Base-by-base conservation (phyloP, 2,329 filamentous ascomycete species). In the Xylaria sp. region DNA sequence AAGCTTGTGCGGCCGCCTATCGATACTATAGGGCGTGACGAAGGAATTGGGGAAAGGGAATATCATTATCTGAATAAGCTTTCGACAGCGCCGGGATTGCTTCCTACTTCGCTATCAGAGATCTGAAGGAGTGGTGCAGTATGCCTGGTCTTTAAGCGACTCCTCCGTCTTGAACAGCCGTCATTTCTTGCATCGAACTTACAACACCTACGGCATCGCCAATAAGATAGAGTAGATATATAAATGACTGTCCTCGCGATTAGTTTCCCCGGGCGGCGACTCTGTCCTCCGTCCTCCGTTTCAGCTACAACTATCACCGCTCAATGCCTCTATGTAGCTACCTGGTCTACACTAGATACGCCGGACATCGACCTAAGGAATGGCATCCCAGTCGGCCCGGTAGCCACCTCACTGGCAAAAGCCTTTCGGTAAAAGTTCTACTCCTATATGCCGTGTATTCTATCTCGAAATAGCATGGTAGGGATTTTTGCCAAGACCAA, bases 61-160 rank as follows among this genome's bases (percentile, higher is more conserved):
- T 23, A 50, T 12, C 9, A 25, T 58, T 39, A 37, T 63, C 58
- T 61, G 61, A 71, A 69, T 67, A 71, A 71, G 69, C 69, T 44
- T 44, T 62, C 59, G 44, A 58, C 50, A 32, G 46, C 23, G 55
- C 65, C 55, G 20, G 46, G 54, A 44, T 59, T 69, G 13, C 20
- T 32, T 56, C 39, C 63, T 63, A 46, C 32, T 37, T 59, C 28
- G 15, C 32, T 57, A n/a, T 18, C n/a, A 55, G 20, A 48, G 60
- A 60, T 44, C 25, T 56, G 15, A 50, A 70, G 55, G 62, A 61
- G 64, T 28, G 28, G 28, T 4, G 28, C 63, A 65, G 61, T n/a
- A 48, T 28, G 25, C 41, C n/a, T 32, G 18, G 20, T n/a, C 37
- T 50, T 59, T 8, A 23, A 41, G 46, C 9, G 46, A 25, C 15